A percentile compares a stretch with the other conserved stretches of the same genome.
These are phyloP conservation scores for Boletus subparvulus DNA, from an alignment of 768 basidiomycete genomes.

Conservation along the genomic window DNA sequence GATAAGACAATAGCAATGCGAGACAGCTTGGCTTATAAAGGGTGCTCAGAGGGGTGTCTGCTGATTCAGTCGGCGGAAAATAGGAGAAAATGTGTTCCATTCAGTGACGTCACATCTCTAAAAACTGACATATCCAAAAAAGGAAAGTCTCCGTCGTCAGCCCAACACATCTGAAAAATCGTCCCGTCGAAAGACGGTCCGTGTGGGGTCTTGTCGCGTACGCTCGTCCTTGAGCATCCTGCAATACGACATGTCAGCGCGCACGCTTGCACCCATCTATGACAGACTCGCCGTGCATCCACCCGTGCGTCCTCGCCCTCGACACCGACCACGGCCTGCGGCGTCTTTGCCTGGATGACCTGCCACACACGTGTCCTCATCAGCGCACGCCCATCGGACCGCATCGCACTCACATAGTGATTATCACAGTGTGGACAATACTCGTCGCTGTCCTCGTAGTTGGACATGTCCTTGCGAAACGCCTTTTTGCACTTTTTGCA, in stretches of 20 bases:
- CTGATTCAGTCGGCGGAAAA: conserved; percentile 12
- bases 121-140: conserved; percentile 15
- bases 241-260: neutral
- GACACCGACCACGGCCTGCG: conserved; percentile 79
- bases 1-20: neutral
- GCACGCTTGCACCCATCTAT: neutral
- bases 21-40: conserved; percentile 1
- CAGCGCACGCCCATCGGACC: neutral
- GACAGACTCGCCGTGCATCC: conserved; percentile 68
- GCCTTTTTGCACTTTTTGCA: conserved; percentile 95
- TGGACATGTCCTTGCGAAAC: conserved; percentile 91
- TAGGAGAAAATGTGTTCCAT: conserved; percentile 20
- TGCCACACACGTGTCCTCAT: conserved; percentile 29
- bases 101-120: conserved; percentile 21
- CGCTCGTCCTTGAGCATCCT: conserved; percentile 94
- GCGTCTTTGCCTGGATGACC: conserved; percentile 92
- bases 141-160: conserved; percentile 18
- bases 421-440: conserved; percentile 99
- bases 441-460: conserved; percentile 95
- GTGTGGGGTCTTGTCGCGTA: conserved; percentile 49
- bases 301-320: conserved; percentile 91
- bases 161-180: conserved; percentile 49
- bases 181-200: conserved; percentile 51
- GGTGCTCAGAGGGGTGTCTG: conserved; percentile 15
- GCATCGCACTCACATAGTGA: conserved; percentile 74